Evolutionary conservation across 192 early-diverging fungal species (phyloP).

Genomic region (Coemansia sp.): DNA sequence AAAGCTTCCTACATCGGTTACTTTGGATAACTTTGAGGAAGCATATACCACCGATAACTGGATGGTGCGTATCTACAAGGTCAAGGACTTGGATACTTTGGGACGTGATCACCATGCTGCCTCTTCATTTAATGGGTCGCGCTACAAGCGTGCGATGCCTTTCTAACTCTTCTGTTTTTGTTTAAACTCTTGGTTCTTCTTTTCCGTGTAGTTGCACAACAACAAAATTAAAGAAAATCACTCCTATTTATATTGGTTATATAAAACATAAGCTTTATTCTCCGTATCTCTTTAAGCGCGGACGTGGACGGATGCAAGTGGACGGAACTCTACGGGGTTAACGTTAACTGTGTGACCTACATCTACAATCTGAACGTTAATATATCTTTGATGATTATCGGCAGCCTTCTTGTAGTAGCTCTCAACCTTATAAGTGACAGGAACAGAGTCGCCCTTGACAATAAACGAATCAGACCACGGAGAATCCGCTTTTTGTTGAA

Average conservation of each 20-base stretch:
- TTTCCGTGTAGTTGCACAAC: too few species aligned
- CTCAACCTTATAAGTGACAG: conserved; percentile 7
- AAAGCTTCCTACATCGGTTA: conserved; percentile 71
- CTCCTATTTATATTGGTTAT: too few species aligned
- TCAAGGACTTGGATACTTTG: conserved; percentile 93
- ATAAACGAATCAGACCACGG: conserved; percentile 39
- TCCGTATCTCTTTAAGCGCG: too few species aligned
- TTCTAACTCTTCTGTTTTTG: not conserved
- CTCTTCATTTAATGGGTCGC: conserved; percentile 10
- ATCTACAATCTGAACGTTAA: conserved; percentile 17
- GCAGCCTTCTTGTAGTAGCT: conserved; percentile 13
- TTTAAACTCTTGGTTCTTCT: not conserved
- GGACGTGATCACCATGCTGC: conserved; percentile 59
- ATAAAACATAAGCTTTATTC: too few species aligned
- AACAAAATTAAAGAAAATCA: too few species aligned
- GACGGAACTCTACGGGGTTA: conserved; percentile 32
- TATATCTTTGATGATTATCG: not conserved
- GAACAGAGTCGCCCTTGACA: conserved; percentile 4
- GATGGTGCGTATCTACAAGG: conserved; percentile 98
- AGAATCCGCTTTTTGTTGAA: conserved; percentile 8
- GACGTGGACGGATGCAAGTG: conserved; percentile 22
- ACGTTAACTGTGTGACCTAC: conserved; percentile 3
- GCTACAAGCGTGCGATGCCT: not conserved
- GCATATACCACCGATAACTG: conserved; percentile 92
- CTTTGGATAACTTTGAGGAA: conserved; percentile 86